Conservation (phyloP, 768 basidiomycete genomes). For the Termitomyces sp. region DNA sequence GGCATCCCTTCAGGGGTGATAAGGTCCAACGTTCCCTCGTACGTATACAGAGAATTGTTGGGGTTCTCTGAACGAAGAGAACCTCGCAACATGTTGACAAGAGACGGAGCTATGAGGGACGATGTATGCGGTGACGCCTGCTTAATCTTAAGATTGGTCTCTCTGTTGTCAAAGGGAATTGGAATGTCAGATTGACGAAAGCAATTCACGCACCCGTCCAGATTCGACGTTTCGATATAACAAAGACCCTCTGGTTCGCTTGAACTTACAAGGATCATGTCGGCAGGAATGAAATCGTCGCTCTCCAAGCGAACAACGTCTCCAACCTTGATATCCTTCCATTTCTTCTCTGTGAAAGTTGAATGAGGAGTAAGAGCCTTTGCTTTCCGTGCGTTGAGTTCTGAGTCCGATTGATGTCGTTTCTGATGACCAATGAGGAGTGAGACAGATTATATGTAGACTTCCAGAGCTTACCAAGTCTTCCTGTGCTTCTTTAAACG, state of each 20-base stretch:
- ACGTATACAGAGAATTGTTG: constrained; percentile 96
- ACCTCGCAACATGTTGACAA: constrained; percentile 70
- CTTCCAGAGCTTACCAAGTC: constrained; percentile 61
- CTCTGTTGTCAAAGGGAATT: constrained; percentile 38
- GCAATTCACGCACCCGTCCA: constrained; percentile 71
- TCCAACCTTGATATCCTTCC: constrained; percentile 88
- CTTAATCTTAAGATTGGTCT: constrained; percentile 99
- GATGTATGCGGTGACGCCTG: constrained; percentile 85
- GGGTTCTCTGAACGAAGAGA: constrained; percentile 93
- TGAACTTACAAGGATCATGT: constrained; percentile 79
- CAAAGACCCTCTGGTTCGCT: constrained; percentile 97
- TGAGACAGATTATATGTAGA: background rate
- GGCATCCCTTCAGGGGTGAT: constrained; percentile 51
- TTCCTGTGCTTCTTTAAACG: constrained; percentile 94
- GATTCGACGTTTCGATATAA: constrained; percentile 96
- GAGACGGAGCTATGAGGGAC: constrained; percentile 67
- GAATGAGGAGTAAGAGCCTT: constrained; percentile 65
- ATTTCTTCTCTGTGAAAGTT: constrained; percentile 69
- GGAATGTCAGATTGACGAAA: background rate
- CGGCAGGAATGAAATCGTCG: constrained; percentile 94
- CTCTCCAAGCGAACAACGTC: constrained; percentile 89
- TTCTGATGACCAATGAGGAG: constrained; percentile 48
- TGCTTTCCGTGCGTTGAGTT: constrained; percentile 79
- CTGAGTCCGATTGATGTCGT: constrained; percentile 92
- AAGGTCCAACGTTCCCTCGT: constrained; percentile 76